These are phyloP conservation scores for Fusarium xylarioides DNA, from an alignment of 2,329 filamentous ascomycete genomes.

Conservation along the genomic window DNA sequence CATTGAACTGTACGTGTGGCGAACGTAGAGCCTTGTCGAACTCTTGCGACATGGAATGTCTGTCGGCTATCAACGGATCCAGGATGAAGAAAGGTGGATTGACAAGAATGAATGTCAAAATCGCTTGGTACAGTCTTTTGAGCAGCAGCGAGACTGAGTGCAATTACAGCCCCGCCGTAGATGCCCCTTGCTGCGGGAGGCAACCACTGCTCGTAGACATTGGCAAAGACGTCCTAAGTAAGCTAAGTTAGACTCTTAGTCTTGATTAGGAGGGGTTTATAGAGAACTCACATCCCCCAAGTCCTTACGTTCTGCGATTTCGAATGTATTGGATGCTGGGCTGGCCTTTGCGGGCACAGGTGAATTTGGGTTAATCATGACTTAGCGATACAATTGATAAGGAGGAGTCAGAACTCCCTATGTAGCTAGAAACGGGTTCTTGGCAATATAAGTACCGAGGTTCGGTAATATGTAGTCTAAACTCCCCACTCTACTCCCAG, in stretches of 20 bases:
- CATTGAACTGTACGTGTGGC: not conserved
- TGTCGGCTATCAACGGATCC: not conserved
- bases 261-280: too few relatives aligned
- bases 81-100: not conserved
- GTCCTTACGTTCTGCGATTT: not conserved
- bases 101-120: not conserved
- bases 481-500: not conserved
- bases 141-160: not conserved
- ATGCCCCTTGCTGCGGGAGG: not conserved
- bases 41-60: not conserved
- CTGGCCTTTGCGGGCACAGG: not conserved
- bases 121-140: not conserved
- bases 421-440: not conserved
- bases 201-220: not conserved
- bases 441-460: not conserved
- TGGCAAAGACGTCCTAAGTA: not conserved
- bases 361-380: not conserved
- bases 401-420: not conserved
- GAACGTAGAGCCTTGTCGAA: not conserved
- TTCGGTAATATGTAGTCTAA: not conserved
- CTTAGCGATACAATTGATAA: not conserved
- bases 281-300: not conserved
- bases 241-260: not conserved
- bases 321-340: not conserved
- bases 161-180: not conserved